Base-by-base conservation (phyloP, 345 rosid species). In the Aquilaria sinensis region DNA sequence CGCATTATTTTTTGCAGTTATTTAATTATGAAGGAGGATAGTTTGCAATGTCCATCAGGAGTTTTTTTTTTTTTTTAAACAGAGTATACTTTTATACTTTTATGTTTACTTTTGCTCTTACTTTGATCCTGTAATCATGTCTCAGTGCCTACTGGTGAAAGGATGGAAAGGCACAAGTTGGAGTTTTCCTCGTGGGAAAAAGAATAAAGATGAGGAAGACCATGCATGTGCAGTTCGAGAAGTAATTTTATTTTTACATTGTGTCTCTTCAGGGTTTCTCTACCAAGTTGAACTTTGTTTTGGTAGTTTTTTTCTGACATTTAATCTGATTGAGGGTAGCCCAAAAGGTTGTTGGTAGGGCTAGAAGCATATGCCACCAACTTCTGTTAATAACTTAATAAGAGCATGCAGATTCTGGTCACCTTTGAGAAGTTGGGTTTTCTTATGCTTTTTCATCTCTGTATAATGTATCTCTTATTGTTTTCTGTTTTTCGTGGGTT, bases 131-230 rank as follows among this genome's bases (percentile, higher is more conserved):
- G 67, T 51, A 31, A 52, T 58, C 8, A 37, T 74, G 23, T 16
- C 60, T 66, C 70, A 88, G 97, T 88, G 96, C 74, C 56, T 95
- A 75, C 81, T 95, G 65, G 99, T 95, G 64, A 95, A 95, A 77
- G 99, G 96, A 64, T 91, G 99, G 99, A 95, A 89, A 85, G 99
- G 97, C 56, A 78, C 96, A 3, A 95, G 99, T 80, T 95, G 97
- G 99, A 91, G 97, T 83, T 95, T 95, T 67, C 97, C 99, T 29
- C 89, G 99, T 34, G 97, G 99, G n/a, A 95, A 95, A 77, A 91
- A 91, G 85, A 95, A 86, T 74, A 95, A 95, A 67, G 96, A 95
- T 57, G 99, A 95, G 79, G 99, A 95, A 77, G 99, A 95, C 71
- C 81, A 88, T 81, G 91, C 92, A 68, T 91, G 97, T 82, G 96